phyloP scores from a whole-genome alignment of 768 basidiomycete species.

The Pleurotus djamor region DNA sequence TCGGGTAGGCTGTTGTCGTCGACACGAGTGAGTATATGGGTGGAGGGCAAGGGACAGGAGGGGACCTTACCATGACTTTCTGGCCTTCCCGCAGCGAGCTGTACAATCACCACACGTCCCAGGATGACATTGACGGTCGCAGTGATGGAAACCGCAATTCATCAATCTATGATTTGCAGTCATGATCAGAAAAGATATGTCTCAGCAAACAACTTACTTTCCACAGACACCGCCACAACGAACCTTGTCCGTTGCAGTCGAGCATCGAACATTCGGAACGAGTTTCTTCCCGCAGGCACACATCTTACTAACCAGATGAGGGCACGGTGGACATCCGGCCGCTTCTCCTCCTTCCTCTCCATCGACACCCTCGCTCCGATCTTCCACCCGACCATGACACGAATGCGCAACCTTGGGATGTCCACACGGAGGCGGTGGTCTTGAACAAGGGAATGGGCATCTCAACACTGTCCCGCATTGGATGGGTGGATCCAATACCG shows the following conservation, averaged over 20 bases:
- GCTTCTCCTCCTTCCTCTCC: not conserved
- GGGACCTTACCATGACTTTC: slow-evolving; percentile 69
- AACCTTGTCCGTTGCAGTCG: slow-evolving; percentile 72
- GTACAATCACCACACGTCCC: slow-evolving; percentile 80
- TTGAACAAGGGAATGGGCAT: slow-evolving; percentile 79
- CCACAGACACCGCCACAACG: slow-evolving; percentile 84
- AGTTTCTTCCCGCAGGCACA: slow-evolving; percentile 91
- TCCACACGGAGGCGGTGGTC: slow-evolving; percentile 72
- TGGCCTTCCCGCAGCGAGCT: slow-evolving; percentile 80
- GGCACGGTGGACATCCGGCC: slow-evolving; percentile 80
- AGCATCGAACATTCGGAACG: slow-evolving; percentile 80
- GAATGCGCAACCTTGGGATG: slow-evolving; percentile 75
- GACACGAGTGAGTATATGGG: not conserved
- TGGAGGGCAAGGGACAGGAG: slow-evolving; percentile 17
- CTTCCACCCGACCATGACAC: slow-evolving; percentile 61
- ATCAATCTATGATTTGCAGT: slow-evolving; percentile 43
- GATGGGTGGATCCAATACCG: slow-evolving; percentile 85
- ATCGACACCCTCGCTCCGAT: not conserved
- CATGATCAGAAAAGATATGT: not conserved
- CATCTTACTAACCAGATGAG: slow-evolving; percentile 69
- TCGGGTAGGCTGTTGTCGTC: slow-evolving; percentile 51
- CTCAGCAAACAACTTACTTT: slow-evolving; percentile 41
- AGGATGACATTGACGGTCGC: slow-evolving; percentile 78
- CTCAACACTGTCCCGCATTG: slow-evolving; percentile 79
- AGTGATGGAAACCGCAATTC: slow-evolving; percentile 87